Evolutionary conservation across 257 asterid species (phyloP).

Genomic region (Solanum chmielewskii): DNA sequence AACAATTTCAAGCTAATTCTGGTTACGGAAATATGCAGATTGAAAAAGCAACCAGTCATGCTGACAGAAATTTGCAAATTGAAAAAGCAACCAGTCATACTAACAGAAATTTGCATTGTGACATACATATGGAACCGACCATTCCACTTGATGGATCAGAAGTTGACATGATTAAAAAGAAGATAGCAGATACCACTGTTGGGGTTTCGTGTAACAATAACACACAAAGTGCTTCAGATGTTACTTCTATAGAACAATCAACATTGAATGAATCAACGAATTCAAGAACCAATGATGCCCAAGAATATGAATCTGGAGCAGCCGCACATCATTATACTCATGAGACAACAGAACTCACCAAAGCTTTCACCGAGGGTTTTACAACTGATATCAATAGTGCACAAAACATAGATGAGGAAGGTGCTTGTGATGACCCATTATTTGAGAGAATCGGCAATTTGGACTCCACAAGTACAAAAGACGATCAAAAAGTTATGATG

Average conservation of each 20-base stretch:
- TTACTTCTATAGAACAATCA: conserved; percentile 3
- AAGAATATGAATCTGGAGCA: conserved; percentile 10
- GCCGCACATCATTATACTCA: conserved; percentile 8
- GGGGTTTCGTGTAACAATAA: conserved; percentile 9
- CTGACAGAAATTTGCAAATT: conserved; percentile 3
- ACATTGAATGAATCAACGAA: not conserved
- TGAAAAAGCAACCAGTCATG: not conserved
- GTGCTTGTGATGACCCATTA: conserved; percentile 8
- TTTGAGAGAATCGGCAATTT: conserved; percentile 6
- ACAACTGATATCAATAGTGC: conserved; percentile 10
- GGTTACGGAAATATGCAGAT: conserved; percentile 4
- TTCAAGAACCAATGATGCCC: conserved; percentile 18
- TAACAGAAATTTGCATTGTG: conserved; percentile 12
- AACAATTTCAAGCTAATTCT: not conserved
- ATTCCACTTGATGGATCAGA: conserved; percentile 10
- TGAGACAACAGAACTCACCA: conserved; percentile 5
- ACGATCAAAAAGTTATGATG: conserved; percentile 30
- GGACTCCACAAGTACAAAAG: conserved; percentile 9
- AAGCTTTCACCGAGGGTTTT: conserved; percentile 16
- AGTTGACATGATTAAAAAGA: conserved; percentile 5
- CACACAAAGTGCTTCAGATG: not conserved
- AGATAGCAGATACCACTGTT: conserved; percentile 6
- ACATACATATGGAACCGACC: conserved; percentile 6
- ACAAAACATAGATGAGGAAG: conserved; percentile 13
- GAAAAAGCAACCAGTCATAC: not conserved